Evolutionary conservation across 306 rosid genomes (phyloP), one percentile per base, ranked within the genome.

Genomic region (Ceratonia siliqua): DNA sequence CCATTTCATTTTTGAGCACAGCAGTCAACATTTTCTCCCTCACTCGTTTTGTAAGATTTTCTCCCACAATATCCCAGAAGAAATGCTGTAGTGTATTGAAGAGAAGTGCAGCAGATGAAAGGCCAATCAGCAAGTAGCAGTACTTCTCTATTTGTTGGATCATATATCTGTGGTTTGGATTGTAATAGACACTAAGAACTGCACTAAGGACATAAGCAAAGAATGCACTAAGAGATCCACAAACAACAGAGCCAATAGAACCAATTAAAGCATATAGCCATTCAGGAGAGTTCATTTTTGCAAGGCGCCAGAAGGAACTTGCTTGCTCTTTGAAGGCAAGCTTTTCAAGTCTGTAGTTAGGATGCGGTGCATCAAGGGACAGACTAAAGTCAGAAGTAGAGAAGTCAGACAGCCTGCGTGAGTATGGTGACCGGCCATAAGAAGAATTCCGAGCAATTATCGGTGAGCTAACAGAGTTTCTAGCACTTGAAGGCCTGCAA

Each of bases 381-480:
- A 88, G 88, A 77, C 96, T 90, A 78, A 90, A 90, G 76, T 92
- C 98, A 76, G 98, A 90, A 20, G 94, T 92, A 30, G 98, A 92
- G 76, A 92, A 92, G 94, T 92, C 98, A 30, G 98, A 92, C 25
- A 92, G 90, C 69, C 98, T 82, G 64, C 96, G 83, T 6, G 98
- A 92, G 84, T 90, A 92, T 32, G 98, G 98, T 14, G 98, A 92
- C 17, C 98, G 96, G 53, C 98, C 98, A 54, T 92, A 92, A 52
- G 98, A 92, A 67, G 98, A 92, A 70, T 92, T 92, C 14, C 98
- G 79, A 9, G 98, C 80, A 68, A 90, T 90, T 75, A 92, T 92
- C n/a, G 98, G 98, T 6, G 98, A 92, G 91, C 98, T 92, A 24
- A 92, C 98, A 11, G 98, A 92, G 89, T 92, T 92, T 68, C 98